Base-by-base conservation (phyloP, 208 protist genomes). In the Leishmania lainsoni region DNA sequence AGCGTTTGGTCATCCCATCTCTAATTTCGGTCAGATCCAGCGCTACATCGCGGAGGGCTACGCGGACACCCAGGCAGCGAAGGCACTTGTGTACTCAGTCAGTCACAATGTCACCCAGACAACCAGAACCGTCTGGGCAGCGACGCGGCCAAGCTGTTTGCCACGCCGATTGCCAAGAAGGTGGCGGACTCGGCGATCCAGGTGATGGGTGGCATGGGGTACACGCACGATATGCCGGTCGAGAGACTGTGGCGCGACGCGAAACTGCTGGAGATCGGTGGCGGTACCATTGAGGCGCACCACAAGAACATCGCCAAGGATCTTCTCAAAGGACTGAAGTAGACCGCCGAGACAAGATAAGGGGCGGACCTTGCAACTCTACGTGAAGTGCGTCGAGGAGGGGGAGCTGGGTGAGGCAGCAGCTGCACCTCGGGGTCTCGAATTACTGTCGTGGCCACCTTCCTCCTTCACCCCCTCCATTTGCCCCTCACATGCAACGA, bases 41-140 rank as follows among this genome's bases (percentile, higher is more conserved):
- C 96, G 95, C 42, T 98, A 98, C 89, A 90, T 99, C 12, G 96
- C 96, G 1, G 98, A 99, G 81, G 97, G 98, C 90, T 99, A 97
- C 85, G 95, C 96, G 14, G 83, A 93, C 10, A 92, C 95, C 5
- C 90, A 91, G 76, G 94, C 98, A 17, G 92, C 86, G 26, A 97
- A 97, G 82, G 83, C 94, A 26, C 94, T 99, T n/a, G 87, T 92
- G 17, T 99, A 99, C 90, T 61, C 88, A 32, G 92, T 98, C 9
- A 98, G 96, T 29, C 84, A 89, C 22, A 87, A 84, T 39, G 88
- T 92, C 93, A 93, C 81, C 81, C 83, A 6, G 92, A 87, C 59
- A 87, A 76, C 49, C 82, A 88, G 59, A 94, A 94, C 82, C 86
- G 93, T 26, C 79, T 96, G 49, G 96, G 97, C 69, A 98, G 94